Conservation (phyloP, 352 stramenopile genomes). For the Pythium plurisporium region DNA sequence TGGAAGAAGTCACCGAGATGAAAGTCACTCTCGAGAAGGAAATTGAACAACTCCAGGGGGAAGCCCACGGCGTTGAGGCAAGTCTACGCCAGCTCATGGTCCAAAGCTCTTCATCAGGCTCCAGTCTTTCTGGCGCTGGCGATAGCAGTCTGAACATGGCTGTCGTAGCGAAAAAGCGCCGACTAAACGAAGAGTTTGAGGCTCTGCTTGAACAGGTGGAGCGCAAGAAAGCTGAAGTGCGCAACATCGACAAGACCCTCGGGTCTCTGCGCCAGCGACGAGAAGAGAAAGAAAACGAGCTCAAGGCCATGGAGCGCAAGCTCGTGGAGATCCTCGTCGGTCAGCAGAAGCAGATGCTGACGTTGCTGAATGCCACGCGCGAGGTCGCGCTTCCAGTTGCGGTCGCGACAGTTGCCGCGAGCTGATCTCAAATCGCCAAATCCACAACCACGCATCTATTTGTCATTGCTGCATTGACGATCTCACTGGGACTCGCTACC, state of each 20-base stretch:
- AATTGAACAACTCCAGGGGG: slow-evolving; percentile 47
- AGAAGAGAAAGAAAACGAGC: slow-evolving; percentile 74
- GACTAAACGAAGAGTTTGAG: slow-evolving; percentile 82
- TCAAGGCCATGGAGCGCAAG: slow-evolving; percentile 72
- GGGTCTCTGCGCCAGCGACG: slow-evolving; percentile 38
- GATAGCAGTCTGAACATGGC: slow-evolving; percentile 50
- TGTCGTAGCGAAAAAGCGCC: slow-evolving; percentile 65
- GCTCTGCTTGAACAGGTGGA: slow-evolving; percentile 67
- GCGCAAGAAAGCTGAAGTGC: slow-evolving; percentile 56
- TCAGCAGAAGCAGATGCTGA: slow-evolving; percentile 78
- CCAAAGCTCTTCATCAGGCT: slow-evolving; percentile 25
- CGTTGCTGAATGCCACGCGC: slow-evolving; percentile 37
- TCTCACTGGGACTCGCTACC: slow-evolving; percentile 5
- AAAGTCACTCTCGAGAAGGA: slow-evolving; percentile 50
- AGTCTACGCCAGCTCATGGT: slow-evolving; percentile 62
- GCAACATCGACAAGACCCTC: slow-evolving; percentile 60
- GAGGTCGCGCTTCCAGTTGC: slow-evolving; percentile 26
- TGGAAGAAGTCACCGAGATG: slow-evolving; percentile 70
- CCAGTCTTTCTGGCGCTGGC: slow-evolving; percentile 2
- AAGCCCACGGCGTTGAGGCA: slow-evolving; percentile 52
- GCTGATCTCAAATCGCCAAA: background rate
- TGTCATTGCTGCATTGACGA: background rate
- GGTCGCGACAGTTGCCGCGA: slow-evolving; percentile 2
- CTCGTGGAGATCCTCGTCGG: slow-evolving; percentile 82
- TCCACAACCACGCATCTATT: too few relatives aligned